phyloP scores from a whole-genome alignment of 1,139 yeast species.

The Candida tetrigidarum region DNA sequence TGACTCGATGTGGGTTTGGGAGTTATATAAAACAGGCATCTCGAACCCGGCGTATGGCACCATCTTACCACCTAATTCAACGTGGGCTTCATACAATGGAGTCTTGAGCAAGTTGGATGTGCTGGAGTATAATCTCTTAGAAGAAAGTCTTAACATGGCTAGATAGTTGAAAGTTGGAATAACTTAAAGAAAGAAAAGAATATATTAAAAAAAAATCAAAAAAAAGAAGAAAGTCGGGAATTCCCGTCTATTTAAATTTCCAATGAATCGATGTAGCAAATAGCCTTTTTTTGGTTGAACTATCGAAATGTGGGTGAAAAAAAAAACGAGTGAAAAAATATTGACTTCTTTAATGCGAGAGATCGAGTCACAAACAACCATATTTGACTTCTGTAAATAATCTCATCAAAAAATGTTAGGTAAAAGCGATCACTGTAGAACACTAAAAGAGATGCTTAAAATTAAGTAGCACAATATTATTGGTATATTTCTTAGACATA shows the following conservation, averaged over 20 bases:
- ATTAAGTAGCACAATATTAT: background rate
- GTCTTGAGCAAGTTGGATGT: slow-evolving; percentile 53
- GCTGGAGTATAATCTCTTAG: slow-evolving; percentile 32
- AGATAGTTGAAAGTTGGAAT: background rate
- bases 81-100: slow-evolving; percentile 81
- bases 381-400: slow-evolving; percentile 1
- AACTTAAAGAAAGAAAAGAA: background rate
- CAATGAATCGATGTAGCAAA: background rate
- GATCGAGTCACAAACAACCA: background rate
- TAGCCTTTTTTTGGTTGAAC: background rate
- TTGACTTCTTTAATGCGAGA: slow-evolving; percentile 2
- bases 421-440: no score
- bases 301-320: slow-evolving; percentile 3
- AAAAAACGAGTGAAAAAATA: background rate
- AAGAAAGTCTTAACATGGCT: slow-evolving; percentile 22
- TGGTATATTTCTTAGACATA: no score
- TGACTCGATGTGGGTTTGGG: slow-evolving; percentile 86
- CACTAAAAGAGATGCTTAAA: no score
- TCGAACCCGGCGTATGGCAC: slow-evolving; percentile 94
- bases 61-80: slow-evolving; percentile 82
- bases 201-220: background rate
- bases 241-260: background rate
- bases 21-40: slow-evolving; percentile 90
- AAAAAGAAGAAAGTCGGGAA: background rate
- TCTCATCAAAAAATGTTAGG: no score